Percentiles rank a stretch among this genome's conserved stretches.
phyloP scores from a whole-genome alignment of 2,329 filamentous ascomycete species.

The Scopulariopsis brevicaulis region DNA sequence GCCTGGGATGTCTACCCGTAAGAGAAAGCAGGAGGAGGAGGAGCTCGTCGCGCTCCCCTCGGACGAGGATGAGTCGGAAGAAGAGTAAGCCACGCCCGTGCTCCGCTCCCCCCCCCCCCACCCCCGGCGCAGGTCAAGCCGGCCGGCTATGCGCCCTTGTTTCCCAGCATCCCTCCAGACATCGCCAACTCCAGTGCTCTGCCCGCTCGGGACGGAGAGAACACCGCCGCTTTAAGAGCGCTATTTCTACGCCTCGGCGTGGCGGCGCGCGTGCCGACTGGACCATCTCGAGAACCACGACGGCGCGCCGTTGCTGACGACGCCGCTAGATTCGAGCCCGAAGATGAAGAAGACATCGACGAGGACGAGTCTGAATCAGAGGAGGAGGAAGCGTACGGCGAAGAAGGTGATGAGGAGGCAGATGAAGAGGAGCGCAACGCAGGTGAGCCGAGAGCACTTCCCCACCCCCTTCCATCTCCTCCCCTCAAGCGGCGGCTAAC shows the following conservation, averaged over 20 bases:
- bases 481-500: not conserved
- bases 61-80: not conserved
- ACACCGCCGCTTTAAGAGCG: too few relatives aligned
- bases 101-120: not conserved
- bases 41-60: not conserved
- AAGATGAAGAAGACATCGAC: not conserved
- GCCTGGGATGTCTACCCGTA: not conserved
- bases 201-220: not conserved
- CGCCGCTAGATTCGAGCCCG: not conserved
- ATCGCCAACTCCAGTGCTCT: not conserved
- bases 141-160: not conserved
- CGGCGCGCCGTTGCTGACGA: not conserved
- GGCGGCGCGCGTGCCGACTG: not conserved
- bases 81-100: not conserved
- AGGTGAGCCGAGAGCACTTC: not conserved
- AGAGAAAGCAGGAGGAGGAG: not conserved
- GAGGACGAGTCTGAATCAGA: not conserved
- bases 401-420: not conserved
- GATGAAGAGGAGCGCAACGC: not conserved
- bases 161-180: too few relatives aligned
- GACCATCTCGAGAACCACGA: not conserved
- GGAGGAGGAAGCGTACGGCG: not conserved
- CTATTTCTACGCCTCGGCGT: too few relatives aligned
- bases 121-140: not conserved
- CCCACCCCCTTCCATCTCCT: not conserved